Base-by-base conservation (phyloP, 805 yeast genomes). In the Sungouiella thailandica region DNA sequence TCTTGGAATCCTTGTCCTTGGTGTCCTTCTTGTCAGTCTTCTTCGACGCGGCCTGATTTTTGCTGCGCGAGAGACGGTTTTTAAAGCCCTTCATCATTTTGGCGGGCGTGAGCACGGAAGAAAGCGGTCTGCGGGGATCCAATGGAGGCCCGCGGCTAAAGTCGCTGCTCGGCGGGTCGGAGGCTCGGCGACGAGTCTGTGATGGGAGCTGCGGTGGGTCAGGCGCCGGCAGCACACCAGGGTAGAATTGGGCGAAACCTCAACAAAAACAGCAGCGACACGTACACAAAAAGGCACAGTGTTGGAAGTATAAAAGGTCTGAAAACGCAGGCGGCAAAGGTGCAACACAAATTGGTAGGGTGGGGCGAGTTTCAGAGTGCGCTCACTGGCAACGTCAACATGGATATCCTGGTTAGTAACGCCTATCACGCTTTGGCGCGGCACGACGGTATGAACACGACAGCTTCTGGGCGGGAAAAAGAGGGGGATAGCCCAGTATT, bases 31-130 rank as follows among this genome's bases (percentile, higher is more conserved):
- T 65, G 36, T 61, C 44, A 35, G 38, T 50, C 41, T 58, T 59
- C 27, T 61, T 61, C 30, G 45, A 50, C 17, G 50, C 34, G 44
- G 54, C 31, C 55, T 53, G 54, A 55, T 48, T 47, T 57, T 68
- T 60, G 48, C 62, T 63, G 29, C 71, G 57, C 13, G 70, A 60
- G 47, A 66, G 70, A 42, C 70, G 57, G 52, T 79, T 83, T 52
- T 78, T 79, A 58, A 79, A 78, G 18, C 84, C 84, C 62, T 78
- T 79, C 84, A 79, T 79, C 86, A 79, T 79, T 50, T 68, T 75
- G 58, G 30, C 41, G 41, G 34, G 20, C 7, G 11, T 19, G 10
- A 16, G 11, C 26, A 29, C 20, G 19, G 22, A 4, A 9, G n/a
- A n/a, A 8, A 10, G 11, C 24, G 13, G 31, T 24, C 23, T n/a